Evolutionary conservation across 495 filamentous ascomycete genomes (phyloP).

Genomic region (Mycothermus thermophilus): DNA sequence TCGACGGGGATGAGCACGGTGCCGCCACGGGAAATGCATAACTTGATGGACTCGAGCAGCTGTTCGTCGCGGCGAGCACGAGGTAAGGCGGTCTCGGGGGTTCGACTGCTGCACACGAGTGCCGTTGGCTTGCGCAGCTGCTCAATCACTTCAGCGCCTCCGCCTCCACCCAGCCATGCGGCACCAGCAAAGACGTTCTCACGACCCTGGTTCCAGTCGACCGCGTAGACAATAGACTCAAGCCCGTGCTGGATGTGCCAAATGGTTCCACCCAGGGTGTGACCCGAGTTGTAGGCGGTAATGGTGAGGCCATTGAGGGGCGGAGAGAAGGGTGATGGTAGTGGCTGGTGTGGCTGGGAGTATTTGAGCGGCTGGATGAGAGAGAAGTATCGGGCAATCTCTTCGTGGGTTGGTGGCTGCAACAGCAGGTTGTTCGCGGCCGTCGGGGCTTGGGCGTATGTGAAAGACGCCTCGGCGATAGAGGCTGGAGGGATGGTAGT

Average conservation of each 20-base stretch:
- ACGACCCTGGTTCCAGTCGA: constrained; percentile 91
- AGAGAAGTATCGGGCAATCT: constrained; percentile 84
- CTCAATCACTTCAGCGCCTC: constrained; percentile 74
- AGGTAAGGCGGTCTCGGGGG: constrained; percentile 53
- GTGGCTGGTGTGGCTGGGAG: constrained; percentile 83
- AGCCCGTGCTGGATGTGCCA: constrained; percentile 98
- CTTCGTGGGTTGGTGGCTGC: constrained; percentile 66
- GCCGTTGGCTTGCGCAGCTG: constrained; percentile 86
- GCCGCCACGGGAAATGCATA: constrained; percentile 62
- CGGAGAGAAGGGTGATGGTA: constrained; percentile 73
- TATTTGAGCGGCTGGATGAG: constrained; percentile 93
- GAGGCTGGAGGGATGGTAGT: constrained; percentile 60
- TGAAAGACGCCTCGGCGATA: constrained; percentile 51
- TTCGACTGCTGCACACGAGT: constrained; percentile 75
- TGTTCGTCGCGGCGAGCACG: constrained; percentile 72
- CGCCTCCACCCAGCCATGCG: constrained; percentile 76
- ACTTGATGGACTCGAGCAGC: constrained; percentile 68
- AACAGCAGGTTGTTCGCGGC: constrained; percentile 49
- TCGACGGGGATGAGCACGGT: constrained; percentile 94
- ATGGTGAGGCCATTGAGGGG: constrained; percentile 85
- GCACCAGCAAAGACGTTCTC: constrained; percentile 90
- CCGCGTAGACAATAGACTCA: constrained; percentile 93
- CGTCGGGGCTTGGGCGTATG: constrained; percentile 37
- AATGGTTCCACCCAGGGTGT: constrained; percentile 91
- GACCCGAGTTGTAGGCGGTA: constrained; percentile 91